A percentile compares a stretch with the other conserved stretches of the same genome.
These are phyloP conservation scores for Aspergillus indologenus DNA, from an alignment of 495 filamentous ascomycete genomes.

Conservation along the genomic window DNA sequence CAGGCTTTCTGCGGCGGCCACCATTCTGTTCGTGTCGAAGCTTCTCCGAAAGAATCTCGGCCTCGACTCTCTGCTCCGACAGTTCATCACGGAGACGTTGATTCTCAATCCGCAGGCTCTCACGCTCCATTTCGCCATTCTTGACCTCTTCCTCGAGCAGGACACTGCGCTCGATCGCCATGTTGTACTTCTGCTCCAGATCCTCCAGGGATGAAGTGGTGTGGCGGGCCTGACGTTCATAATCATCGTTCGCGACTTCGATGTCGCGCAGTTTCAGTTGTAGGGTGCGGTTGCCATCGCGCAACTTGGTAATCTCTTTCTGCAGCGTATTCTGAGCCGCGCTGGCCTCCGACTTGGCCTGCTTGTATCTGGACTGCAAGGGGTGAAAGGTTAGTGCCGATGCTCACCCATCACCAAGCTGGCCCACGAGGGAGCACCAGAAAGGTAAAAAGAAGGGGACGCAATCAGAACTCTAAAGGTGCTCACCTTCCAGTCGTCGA, in stretches of 20 bases:
- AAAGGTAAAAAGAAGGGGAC: background rate
- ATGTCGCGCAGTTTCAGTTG: constrained; percentile 86
- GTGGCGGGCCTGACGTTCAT: constrained; percentile 90
- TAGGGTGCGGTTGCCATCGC: constrained; percentile 77
- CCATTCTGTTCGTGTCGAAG: constrained; percentile 63
- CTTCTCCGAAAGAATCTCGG: constrained; percentile 91
- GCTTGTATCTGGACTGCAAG: constrained; percentile 86
- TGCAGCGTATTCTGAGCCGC: constrained; percentile 80
- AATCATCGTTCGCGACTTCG: constrained; percentile 97
- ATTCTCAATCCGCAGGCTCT: constrained; percentile 78
- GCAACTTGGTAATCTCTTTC: constrained; percentile 90
- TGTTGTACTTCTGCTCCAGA: constrained; percentile 93
- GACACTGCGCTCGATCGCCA: constrained; percentile 85
- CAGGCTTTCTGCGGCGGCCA: constrained; percentile 51
- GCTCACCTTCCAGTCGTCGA: constrained; percentile 96
- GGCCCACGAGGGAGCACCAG: constrained; percentile 1
- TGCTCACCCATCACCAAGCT: constrained; percentile 1
- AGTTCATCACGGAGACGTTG: constrained; percentile 88
- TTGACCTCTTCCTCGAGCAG: constrained; percentile 95
- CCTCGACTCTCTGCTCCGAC: constrained; percentile 88
- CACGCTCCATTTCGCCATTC: constrained; percentile 84
- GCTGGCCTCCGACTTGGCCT: constrained; percentile 83
- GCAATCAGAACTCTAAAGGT: background rate
- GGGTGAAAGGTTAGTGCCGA: constrained; percentile 8
- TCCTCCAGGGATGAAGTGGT: constrained; percentile 94